Conservation (phyloP, 306 rosid genomes). For the Cucurbita argyrosperma region DNA sequence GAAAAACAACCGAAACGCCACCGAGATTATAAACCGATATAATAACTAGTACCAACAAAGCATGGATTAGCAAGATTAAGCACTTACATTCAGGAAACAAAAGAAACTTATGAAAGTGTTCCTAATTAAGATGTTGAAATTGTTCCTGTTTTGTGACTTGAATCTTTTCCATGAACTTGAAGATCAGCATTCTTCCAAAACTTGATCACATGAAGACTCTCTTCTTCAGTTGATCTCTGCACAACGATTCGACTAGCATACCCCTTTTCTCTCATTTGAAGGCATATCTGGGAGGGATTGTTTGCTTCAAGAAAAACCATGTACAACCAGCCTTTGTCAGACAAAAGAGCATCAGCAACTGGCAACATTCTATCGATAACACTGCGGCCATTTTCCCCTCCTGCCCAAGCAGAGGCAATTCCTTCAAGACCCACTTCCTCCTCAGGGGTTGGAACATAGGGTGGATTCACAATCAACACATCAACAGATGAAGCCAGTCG, state of each 20-base stretch:
- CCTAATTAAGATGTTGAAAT: conserved; percentile 7
- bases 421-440: conserved; percentile 79
- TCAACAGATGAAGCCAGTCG: conserved; percentile 71
- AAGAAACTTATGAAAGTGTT: no score
- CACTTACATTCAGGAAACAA: no score
- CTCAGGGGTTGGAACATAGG: conserved; percentile 95
- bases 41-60: background rate
- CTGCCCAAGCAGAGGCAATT: conserved; percentile 81
- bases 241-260: conserved; percentile 66
- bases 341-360: conserved; percentile 54
- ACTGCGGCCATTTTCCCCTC: conserved; percentile 80
- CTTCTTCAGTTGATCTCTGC: conserved; percentile 89
- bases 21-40: background rate
- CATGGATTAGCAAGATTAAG: background rate
- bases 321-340: conserved; percentile 85
- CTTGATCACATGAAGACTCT: conserved; percentile 76
- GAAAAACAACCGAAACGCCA: background rate
- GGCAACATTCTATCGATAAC: conserved; percentile 76
- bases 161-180: conserved; percentile 16
- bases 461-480: conserved; percentile 87
- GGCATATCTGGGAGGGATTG: conserved; percentile 66
- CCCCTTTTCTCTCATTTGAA: conserved; percentile 61
- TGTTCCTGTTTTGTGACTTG: conserved; percentile 16
- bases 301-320: conserved; percentile 69
- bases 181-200: conserved; percentile 60